A percentile compares a stretch with the other conserved stretches of the same genome.
These are phyloP conservation scores for Annona squamosa DNA, from an alignment of 164 flowering plant species.

Conservation along the genomic window DNA sequence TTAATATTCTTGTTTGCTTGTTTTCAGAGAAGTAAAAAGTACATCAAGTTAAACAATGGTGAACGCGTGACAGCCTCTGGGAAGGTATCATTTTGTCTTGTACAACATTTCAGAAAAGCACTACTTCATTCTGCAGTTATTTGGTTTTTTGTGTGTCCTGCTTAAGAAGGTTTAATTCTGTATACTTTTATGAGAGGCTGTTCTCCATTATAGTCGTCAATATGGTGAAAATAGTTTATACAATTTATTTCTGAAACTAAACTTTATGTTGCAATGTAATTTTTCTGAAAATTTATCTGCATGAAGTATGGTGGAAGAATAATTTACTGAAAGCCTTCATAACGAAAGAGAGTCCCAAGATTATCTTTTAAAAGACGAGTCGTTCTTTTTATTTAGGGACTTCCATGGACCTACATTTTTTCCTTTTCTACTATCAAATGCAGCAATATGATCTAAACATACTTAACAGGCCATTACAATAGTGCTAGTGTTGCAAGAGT, in stretches of 20 bases:
- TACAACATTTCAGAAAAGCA: no score
- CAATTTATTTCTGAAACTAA: neutral
- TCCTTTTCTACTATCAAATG: no score
- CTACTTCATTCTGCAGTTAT: neutral
- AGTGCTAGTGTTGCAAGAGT: no score
- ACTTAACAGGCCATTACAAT: no score
- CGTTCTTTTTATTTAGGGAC: no score
- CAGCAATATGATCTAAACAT: no score
- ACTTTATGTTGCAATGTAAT: neutral
- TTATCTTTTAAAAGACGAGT: no score
- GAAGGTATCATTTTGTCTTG: constrained; percentile 47
- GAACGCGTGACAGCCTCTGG: constrained; percentile 90
- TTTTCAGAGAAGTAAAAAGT: constrained; percentile 80
- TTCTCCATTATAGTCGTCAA: neutral
- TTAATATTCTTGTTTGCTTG: constrained; percentile 8
- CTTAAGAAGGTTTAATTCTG: neutral
- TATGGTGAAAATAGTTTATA: neutral
- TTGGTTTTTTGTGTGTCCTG: neutral
- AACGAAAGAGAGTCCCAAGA: no score
- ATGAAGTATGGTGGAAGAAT: neutral
- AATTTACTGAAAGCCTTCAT: neutral
- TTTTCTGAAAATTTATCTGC: neutral
- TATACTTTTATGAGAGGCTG: neutral
- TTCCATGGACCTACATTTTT: no score
- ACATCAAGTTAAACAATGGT: constrained; percentile 79